Base-by-base conservation (phyloP, 306 rosid species). In the Canavalia ensiformis region DNA sequence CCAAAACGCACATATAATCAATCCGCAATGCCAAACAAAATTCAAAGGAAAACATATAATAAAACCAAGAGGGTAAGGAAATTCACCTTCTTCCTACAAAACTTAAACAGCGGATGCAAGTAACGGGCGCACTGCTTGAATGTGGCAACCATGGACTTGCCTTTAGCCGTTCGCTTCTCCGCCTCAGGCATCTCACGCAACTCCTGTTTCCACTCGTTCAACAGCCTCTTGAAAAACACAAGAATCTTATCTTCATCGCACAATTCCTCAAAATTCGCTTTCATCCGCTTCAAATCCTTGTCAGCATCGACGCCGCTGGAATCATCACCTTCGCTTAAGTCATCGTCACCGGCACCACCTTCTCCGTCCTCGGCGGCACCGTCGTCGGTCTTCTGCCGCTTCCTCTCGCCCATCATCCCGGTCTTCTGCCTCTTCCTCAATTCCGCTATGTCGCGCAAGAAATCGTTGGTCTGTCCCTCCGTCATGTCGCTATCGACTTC, bases 161-260 rank as follows among this genome's bases (percentile, higher is more conserved):
- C 98, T 72, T 96, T 96, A 0, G 98, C 98, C 0, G 99, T 94
- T 39, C 98, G 85, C 90, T 86, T 89, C 90, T 90, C 97, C 11
- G 89, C 47, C 58, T 91, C 94, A 0, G 92, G 84, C 97, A 84
- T 96, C 88, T 96, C 97, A 28, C 83, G 81, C 90, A 96, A 82
- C 71, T 96, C 99, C 88, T 96, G 97, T 2, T 94, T 90, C 98
- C 98, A 96, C 84, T 96, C 99, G 80, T 90, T 93, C 94, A 96
- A 65, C 39, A 96, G 88, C 90, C 72, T 92, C 90, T 93, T 96
- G 71, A 92, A 96, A 69, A 92, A 96, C 79, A 96, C 99, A 74
- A 96, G 62, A 58, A 96, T 96, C 88, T 92, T 96, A 84, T 93
- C 98, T 75, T 93, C 99, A 6, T 82, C 94, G 29, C 97, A 92